Evolutionary conservation across 192 early-diverging fungal species (phyloP).

Genomic region (Mortierella alpina): DNA sequence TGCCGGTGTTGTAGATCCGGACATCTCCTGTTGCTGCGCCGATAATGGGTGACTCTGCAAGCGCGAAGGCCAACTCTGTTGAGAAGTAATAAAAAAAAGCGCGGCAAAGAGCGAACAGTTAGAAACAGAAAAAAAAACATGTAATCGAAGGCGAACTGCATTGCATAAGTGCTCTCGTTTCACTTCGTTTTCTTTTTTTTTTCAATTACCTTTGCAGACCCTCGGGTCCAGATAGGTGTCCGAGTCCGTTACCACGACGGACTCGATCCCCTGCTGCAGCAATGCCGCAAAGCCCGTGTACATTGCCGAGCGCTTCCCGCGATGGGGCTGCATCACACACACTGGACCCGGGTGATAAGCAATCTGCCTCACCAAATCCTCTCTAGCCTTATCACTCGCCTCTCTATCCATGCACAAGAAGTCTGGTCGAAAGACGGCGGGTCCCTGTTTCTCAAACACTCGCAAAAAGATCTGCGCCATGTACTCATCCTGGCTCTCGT

Average conservation of each 20-base stretch:
- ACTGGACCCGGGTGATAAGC: conserved; percentile 50
- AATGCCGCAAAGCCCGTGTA: conserved; percentile 64
- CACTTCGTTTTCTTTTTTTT: too few species aligned
- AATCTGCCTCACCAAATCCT: conserved; percentile 37
- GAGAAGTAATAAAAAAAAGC: too few species aligned
- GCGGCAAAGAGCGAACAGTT: too few species aligned
- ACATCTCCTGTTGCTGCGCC: conserved; percentile 65
- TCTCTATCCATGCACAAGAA: conserved; percentile 41
- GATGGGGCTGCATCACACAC: conserved; percentile 63
- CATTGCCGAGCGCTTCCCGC: conserved; percentile 65
- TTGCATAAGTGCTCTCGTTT: neutral
- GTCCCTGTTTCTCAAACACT: conserved; percentile 35
- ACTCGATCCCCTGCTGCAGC: conserved; percentile 56
- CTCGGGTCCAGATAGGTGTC: conserved; percentile 69
- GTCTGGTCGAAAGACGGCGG: conserved; percentile 25
- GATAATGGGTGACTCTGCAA: conserved; percentile 58
- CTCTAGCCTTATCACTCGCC: conserved; percentile 10
- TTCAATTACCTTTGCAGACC: conserved; percentile 50
- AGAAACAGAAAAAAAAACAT: too few species aligned
- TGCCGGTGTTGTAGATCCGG: conserved; percentile 66
- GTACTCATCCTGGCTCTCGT: conserved; percentile 45
- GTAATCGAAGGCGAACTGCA: too few species aligned
- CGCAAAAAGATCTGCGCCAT: conserved; percentile 43
- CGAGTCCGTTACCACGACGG: conserved; percentile 71
- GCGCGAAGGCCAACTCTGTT: conserved; percentile 61